These are phyloP conservation scores for Platanus orientalis DNA, from an alignment of 164 flowering plant species.

Conservation along the genomic window DNA sequence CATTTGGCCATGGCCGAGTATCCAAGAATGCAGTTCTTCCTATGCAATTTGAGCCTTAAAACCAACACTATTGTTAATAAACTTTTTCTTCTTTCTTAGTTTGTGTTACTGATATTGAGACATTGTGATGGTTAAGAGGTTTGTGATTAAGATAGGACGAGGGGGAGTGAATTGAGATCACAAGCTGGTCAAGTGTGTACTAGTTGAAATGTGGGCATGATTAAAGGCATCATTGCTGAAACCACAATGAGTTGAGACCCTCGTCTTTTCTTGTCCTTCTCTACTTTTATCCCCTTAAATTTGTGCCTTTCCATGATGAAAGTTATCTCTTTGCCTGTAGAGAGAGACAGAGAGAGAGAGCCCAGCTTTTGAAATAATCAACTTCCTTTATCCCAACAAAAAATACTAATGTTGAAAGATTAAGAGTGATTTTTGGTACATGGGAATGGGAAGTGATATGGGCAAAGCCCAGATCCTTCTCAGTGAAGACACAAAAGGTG, in stretches of 20 bases:
- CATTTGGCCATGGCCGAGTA: slow-evolving; percentile 65
- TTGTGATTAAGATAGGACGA: background rate
- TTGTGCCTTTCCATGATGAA: slow-evolving; percentile 19
- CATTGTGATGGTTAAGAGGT: background rate
- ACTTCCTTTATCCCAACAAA: background rate
- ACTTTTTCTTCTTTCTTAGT: background rate
- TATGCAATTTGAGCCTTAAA: slow-evolving; percentile 38
- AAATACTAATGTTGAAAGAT: background rate
- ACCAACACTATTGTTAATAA: too few relatives aligned
- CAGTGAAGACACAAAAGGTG: too few relatives aligned
- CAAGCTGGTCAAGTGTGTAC: slow-evolving; percentile 3
- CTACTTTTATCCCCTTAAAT: slow-evolving; percentile 6
- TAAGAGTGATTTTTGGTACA: background rate
- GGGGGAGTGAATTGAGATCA: slow-evolving; percentile 6
- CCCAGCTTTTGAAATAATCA: background rate
- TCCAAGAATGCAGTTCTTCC: slow-evolving; percentile 69
- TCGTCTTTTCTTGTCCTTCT: too few relatives aligned
- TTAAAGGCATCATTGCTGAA: slow-evolving; percentile 25
- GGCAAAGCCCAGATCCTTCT: too few relatives aligned
- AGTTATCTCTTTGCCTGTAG: slow-evolving; percentile 12
- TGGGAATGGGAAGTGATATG: too few relatives aligned
- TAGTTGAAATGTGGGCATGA: slow-evolving; percentile 15
- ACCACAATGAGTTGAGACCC: slow-evolving; percentile 10
- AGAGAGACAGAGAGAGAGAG: background rate
- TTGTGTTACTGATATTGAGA: background rate